Base-by-base conservation (phyloP, 345 rosid species). In the Erucastrum elatum region DNA sequence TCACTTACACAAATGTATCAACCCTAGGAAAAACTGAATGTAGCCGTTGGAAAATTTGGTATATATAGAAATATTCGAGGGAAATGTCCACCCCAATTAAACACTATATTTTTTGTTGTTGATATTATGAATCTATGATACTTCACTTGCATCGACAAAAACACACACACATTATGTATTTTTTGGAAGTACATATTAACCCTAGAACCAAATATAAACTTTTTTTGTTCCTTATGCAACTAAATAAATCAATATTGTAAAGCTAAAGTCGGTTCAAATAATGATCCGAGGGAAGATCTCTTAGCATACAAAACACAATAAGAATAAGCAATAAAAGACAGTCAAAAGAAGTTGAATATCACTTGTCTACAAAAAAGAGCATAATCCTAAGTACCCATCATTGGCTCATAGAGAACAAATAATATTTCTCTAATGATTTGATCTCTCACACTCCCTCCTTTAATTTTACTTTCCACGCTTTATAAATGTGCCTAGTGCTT, bases 311-410 rank as follows among this genome's bases (percentile, higher is more conserved):
- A 71, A 30, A 58, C 67, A 37, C 76, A 65, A 65, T 21, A 66
- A 65, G 72, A 77, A 71, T 21, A 64, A 70, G 8, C 59, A 63
- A 63, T 60, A 33, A 72, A 78, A 60, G 74, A n/a, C 77, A 55
- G 74, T 79, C 74, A 74, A 79, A 79, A 74, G 75, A 62, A 68
- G 59, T 73, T 66, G 78, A 62, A 74, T 59, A 74, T 35, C 5
- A 79, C 49, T 64, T 73, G 37, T 74, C 41, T 79, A 68, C 46
- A 33, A 58, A 66, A 35, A 34, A 41, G 4, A 41, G 82, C 74
- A 79, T 67, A 79, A 73, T 79, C 78, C 74, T 61, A 68, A 74
- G 78, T 74, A 74, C 71, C 63, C 78, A 79, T 74, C 78, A 79
- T 79, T 79, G 82, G 78, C 60, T 79, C 49, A 8, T 49, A 61